Percentiles rank a stretch among this genome's conserved stretches.
These are phyloP conservation scores for Neurospora sp. DNA, from an alignment of 495 filamentous ascomycete genomes.

Conservation along the genomic window DNA sequence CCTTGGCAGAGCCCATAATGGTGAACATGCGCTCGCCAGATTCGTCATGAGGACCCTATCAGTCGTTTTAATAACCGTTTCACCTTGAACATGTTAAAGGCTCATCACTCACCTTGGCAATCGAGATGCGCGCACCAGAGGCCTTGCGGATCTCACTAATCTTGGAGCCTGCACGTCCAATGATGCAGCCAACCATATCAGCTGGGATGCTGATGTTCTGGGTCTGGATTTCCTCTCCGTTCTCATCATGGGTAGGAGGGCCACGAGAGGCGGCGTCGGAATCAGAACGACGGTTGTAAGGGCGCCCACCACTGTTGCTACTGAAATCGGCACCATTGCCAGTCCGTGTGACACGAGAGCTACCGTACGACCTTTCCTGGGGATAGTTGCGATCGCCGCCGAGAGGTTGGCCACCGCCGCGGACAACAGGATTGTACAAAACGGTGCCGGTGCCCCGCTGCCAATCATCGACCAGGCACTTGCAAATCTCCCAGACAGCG, in stretches of 20 bases:
- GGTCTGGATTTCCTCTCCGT: slow-evolving; percentile 94
- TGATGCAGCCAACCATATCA: slow-evolving; percentile 99
- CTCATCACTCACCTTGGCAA: slow-evolving; percentile 59
- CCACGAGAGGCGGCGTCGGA: slow-evolving; percentile 64
- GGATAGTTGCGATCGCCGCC: slow-evolving; percentile 19
- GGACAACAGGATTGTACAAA: slow-evolving; percentile 89
- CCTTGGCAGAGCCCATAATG: slow-evolving; percentile 84
- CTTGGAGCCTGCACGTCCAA: slow-evolving; percentile 86
- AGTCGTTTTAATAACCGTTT: background rate
- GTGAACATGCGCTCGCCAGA: slow-evolving; percentile 99
- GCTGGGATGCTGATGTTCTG: slow-evolving; percentile 99
- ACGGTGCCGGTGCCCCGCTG: slow-evolving; percentile 93
- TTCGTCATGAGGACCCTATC: slow-evolving; percentile 79
- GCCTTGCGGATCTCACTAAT: slow-evolving; percentile 96
- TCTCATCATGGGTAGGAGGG: slow-evolving; percentile 78
- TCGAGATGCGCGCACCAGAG: slow-evolving; percentile 93
- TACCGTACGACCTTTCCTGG: slow-evolving; percentile 42
- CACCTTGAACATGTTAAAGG: background rate
- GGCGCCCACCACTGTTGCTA: slow-evolving; percentile 59
- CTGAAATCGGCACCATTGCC: slow-evolving; percentile 98
- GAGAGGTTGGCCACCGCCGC: slow-evolving; percentile 52
- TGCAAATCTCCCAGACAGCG: slow-evolving; percentile 97
- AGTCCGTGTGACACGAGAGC: slow-evolving; percentile 77
- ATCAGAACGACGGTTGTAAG: slow-evolving; percentile 68
- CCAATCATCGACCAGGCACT: slow-evolving; percentile 96